Conservation (phyloP, 306 rosid genomes). For the Cicer chorassanicum region DNA sequence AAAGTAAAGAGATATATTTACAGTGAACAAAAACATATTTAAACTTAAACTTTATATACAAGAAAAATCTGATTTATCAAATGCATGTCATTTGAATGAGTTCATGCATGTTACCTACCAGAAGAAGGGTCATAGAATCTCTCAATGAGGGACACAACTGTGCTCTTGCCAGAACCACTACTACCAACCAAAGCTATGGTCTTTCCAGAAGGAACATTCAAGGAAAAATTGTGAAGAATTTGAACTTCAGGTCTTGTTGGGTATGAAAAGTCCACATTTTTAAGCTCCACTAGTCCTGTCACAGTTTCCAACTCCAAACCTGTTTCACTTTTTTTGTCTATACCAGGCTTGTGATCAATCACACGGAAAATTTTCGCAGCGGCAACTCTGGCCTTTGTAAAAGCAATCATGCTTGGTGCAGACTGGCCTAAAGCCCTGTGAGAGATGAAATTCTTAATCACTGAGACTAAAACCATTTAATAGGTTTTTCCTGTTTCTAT, state of each 20-base stretch:
- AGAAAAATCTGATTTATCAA: background rate
- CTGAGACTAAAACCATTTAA: background rate
- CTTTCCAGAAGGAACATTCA: conserved; percentile 91
- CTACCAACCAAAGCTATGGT: conserved; percentile 97
- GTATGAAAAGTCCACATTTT: conserved; percentile 81
- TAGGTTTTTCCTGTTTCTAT: no score
- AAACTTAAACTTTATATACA: no score
- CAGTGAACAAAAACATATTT: no score
- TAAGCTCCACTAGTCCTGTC: conserved; percentile 84
- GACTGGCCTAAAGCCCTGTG: conserved; percentile 93
- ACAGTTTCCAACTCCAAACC: conserved; percentile 81
- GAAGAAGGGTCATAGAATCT: conserved; percentile 91
- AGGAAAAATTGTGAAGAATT: conserved; percentile 70
- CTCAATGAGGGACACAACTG: conserved; percentile 93
- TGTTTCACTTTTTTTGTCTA: conserved; percentile 73
- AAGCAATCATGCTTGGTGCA: conserved; percentile 95
- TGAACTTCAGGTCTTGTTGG: conserved; percentile 89
- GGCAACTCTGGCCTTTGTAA: conserved; percentile 93
- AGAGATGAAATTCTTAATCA: conserved; percentile 8
- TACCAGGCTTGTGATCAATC: conserved; percentile 84
- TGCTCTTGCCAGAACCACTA: conserved; percentile 99
- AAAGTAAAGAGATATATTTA: no score
- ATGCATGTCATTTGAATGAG: conserved; percentile 3
- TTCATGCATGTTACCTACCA: conserved; percentile 53
- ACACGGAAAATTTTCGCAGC: conserved; percentile 82